Conservation (phyloP, 768 basidiomycete species). For the Coprinellus micaceus region DNA sequence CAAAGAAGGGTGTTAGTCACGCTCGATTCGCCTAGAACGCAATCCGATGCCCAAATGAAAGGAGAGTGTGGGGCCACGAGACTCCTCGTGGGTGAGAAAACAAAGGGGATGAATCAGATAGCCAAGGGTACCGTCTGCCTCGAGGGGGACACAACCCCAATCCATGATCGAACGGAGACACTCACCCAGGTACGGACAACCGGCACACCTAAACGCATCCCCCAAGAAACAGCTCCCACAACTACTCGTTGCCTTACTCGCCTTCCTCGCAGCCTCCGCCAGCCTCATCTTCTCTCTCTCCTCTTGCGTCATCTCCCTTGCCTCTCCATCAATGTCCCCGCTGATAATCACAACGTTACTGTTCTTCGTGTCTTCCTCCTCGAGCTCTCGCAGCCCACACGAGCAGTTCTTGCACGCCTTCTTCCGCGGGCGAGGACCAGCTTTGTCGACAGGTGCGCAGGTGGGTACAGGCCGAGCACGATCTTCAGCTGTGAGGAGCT, state of each 20-base stretch:
- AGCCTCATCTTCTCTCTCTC: slow-evolving; percentile 72
- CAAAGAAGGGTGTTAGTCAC: neutral
- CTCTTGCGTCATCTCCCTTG: slow-evolving; percentile 46
- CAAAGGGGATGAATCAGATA: neutral
- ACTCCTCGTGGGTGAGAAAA: neutral
- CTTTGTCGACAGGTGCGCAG: slow-evolving; percentile 60
- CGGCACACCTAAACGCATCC: slow-evolving; percentile 94
- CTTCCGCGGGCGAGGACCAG: slow-evolving; percentile 66
- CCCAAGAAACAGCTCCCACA: slow-evolving; percentile 98
- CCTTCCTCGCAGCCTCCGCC: slow-evolving; percentile 59
- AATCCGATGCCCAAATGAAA: too few species aligned
- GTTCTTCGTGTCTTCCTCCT: slow-evolving; percentile 69
- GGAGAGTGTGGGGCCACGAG: too few species aligned
- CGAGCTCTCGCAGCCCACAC: slow-evolving; percentile 93
- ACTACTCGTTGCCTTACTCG: slow-evolving; percentile 89
- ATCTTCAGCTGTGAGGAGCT: slow-evolving; percentile 81
- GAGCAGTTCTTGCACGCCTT: slow-evolving; percentile 95
- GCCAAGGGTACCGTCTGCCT: neutral
- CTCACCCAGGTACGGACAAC: slow-evolving; percentile 94
- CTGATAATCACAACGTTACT: slow-evolving; percentile 68
- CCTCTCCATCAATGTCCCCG: slow-evolving; percentile 53
- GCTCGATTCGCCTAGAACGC: too few species aligned
- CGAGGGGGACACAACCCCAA: neutral
- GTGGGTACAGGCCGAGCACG: slow-evolving; percentile 71
- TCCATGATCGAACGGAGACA: slow-evolving; percentile 13